Base-by-base conservation (phyloP, 2,329 filamentous ascomycete species). In the Arthrinium phaeospermum region DNA sequence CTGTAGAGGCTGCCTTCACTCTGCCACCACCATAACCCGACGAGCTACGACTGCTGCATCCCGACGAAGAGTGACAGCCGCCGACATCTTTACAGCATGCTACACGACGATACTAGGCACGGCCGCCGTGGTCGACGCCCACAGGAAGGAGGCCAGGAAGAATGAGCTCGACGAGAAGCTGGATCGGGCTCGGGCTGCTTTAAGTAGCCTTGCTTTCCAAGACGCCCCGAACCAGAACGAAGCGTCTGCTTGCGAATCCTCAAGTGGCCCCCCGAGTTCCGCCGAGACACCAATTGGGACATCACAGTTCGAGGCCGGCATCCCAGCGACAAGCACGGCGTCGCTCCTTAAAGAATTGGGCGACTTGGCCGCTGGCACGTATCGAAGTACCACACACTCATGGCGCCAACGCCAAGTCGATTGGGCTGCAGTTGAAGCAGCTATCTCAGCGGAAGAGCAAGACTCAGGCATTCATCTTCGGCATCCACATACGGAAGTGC, bases 81-180 rank as follows among this genome's bases (percentile, higher is more conserved):
- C 86, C 81, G 84, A 91, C 82, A 75, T 91, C 73, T 86, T 92
- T 78, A 93, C 91, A 34, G 89, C 92, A 51, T 89, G 88, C 79
- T 94, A 93, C 78, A 91, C 91, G 37, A 89, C 90, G 46, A 87
- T 92, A 71, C 88, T 93, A 77, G 91, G 90, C 6, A 89, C 90
- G 2, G 91, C 91, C 1, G 87, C 91, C 14, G 83, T 92, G 3
- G 83, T 89, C 44, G 92, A 94, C 79, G 88, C 89, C 7, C 83
- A 85, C 41, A 80, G 83, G 44, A 93, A 94, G 79, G 85, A 89
- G 71, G 83, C 84, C 53, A 85, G 89, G 74, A 86, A 88, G 67
- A 85, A 85, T 74, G 87, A 91, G 75, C 89, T 93, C 83, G 91
- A 94, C 71, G 79, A 82, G 27, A 87, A 89, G 72, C 87, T 94